These are phyloP conservation scores for Haplographium delicatum DNA, from an alignment of 495 filamentous ascomycete genomes.

Conservation along the genomic window DNA sequence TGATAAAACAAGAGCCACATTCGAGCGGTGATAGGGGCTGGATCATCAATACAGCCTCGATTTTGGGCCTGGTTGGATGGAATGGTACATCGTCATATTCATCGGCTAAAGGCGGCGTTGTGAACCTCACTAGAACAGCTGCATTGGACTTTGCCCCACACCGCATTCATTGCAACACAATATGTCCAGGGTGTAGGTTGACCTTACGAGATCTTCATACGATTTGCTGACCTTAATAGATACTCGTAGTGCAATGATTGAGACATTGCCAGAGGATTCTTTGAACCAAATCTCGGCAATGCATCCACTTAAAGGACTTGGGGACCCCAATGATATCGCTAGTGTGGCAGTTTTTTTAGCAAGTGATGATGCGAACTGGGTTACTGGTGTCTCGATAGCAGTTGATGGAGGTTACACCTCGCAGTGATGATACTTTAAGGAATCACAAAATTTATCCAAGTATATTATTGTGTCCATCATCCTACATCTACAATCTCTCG, in stretches of 20 bases:
- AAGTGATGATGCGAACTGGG: conserved; percentile 41
- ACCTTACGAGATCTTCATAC: conserved; percentile 18
- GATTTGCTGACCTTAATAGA: conserved; percentile 16
- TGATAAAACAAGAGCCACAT: conserved; percentile 41
- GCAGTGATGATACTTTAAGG: no score
- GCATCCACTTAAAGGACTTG: conserved; percentile 38
- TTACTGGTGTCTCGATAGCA: conserved; percentile 40
- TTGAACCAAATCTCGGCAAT: not conserved
- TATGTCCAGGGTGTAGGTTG: conserved; percentile 51
- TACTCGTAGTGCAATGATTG: not conserved
- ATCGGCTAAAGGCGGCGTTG: conserved; percentile 48
- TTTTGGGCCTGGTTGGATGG: conserved; percentile 39
- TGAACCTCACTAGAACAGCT: conserved; percentile 41
- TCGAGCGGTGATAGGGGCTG: conserved; percentile 44
- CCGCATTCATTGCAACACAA: conserved; percentile 49
- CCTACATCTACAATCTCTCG: no score
- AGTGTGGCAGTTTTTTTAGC: conserved; percentile 46
- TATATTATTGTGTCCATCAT: no score
- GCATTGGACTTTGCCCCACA: conserved; percentile 47
- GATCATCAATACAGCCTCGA: conserved; percentile 50
- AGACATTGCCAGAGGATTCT: not conserved
- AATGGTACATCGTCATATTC: conserved; percentile 38
- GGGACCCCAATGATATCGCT: conserved; percentile 42
- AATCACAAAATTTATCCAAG: no score
- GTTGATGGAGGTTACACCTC: conserved; percentile 55